Evolutionary conservation across 345 rosid genomes (phyloP).

Genomic region (Populus tremula): DNA sequence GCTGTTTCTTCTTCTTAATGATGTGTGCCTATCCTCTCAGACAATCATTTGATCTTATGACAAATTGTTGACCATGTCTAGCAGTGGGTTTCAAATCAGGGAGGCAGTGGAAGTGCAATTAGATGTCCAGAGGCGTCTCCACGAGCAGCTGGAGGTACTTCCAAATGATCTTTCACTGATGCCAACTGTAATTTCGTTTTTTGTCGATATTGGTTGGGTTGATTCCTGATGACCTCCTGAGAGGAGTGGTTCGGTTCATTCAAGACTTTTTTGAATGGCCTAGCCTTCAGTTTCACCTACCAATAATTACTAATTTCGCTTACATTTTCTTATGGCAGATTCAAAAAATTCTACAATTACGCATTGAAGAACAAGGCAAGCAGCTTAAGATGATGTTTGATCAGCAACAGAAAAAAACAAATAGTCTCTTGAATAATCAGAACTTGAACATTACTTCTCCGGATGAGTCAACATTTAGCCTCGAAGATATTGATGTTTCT

Average conservation of each 20-base stretch:
- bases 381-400: slow-evolving; percentile 78
- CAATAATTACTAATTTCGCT: background rate
- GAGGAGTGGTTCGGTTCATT: background rate
- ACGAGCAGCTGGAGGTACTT: slow-evolving; percentile 86
- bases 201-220: background rate
- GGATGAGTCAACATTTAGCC: slow-evolving; percentile 24
- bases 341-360: slow-evolving; percentile 70
- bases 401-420: slow-evolving; percentile 58
- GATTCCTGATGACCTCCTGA: no score
- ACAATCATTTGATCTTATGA: background rate
- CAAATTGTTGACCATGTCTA: slow-evolving; percentile 1
- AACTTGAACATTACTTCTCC: slow-evolving; percentile 20
- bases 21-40: background rate
- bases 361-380: slow-evolving; percentile 85
- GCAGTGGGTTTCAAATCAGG: slow-evolving; percentile 64
- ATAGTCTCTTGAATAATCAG: slow-evolving; percentile 34
- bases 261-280: background rate
- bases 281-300: background rate
- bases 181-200: no score
- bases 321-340: slow-evolving; percentile 37
- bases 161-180: no score
- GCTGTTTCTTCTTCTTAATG: background rate
- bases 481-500: slow-evolving; percentile 46
- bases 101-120: slow-evolving; percentile 81
- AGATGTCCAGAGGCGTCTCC: slow-evolving; percentile 87